Conservation (phyloP, 1,284 basidiomycete species). For the Apiotrichum domesticum region DNA sequence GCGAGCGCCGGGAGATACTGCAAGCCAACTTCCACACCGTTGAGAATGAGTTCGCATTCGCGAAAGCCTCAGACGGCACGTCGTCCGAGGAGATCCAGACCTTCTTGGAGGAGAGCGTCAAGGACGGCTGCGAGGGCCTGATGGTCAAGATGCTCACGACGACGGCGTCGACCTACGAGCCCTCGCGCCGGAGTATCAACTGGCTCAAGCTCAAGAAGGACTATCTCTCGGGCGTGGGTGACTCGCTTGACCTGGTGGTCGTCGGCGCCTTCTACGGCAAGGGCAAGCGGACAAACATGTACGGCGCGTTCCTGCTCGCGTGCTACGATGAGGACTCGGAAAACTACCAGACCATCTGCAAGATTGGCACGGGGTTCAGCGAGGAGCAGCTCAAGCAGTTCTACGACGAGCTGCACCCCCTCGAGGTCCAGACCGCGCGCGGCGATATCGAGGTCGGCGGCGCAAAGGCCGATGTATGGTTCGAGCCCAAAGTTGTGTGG, state of each 20-base stretch:
- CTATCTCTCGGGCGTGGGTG: slow-evolving; percentile 93
- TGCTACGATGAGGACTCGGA: slow-evolving; percentile 89
- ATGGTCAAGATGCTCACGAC: slow-evolving; percentile 99
- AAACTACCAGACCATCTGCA: slow-evolving; percentile 93
- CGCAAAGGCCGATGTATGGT: slow-evolving; percentile 90
- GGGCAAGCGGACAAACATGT: slow-evolving; percentile 93
- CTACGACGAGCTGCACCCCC: slow-evolving; percentile 70
- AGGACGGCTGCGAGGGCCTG: slow-evolving; percentile 95
- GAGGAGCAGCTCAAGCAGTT: slow-evolving; percentile 83
- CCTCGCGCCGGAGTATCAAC: slow-evolving; percentile 87
- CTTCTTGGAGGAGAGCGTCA: slow-evolving; percentile 93
- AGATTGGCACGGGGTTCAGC: slow-evolving; percentile 97
- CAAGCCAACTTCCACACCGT: slow-evolving; percentile 74
- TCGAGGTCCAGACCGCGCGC: slow-evolving; percentile 57
- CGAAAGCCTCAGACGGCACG: slow-evolving; percentile 80
- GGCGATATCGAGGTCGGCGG: slow-evolving; percentile 77
- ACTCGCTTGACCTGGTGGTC: slow-evolving; percentile 94
- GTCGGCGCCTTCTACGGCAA: slow-evolving; percentile 96
- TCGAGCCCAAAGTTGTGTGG: slow-evolving; percentile 93
- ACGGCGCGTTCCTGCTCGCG: slow-evolving; percentile 90
- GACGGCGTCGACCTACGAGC: slow-evolving; percentile 88
- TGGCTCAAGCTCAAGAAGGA: slow-evolving; percentile 99
- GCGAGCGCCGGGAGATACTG: slow-evolving; percentile 69
- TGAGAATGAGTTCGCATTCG: slow-evolving; percentile 86
- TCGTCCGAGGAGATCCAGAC: slow-evolving; percentile 88